These are phyloP conservation scores for Zizania latifolia DNA, from an alignment of 176 grass and related monocot species.

Conservation along the genomic window DNA sequence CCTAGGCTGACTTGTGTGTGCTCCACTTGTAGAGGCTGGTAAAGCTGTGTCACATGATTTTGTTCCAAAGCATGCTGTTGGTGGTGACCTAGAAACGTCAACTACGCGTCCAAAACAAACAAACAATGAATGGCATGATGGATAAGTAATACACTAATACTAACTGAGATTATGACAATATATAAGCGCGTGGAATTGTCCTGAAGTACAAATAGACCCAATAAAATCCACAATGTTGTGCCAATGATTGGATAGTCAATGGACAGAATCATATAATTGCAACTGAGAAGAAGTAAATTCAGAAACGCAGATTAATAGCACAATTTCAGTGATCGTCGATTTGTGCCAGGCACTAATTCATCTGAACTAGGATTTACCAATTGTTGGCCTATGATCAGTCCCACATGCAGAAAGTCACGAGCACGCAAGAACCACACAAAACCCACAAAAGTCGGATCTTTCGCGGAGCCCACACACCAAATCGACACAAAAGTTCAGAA, in stretches of 20 bases:
- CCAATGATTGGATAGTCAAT: background rate
- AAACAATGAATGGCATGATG: background rate
- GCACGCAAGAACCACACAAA: slow-evolving; percentile 5
- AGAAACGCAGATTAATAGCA: background rate
- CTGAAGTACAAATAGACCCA: background rate
- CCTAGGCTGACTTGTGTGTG: slow-evolving; percentile 8
- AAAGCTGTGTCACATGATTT: background rate
- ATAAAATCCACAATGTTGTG: background rate
- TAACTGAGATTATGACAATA: background rate
- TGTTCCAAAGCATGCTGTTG: background rate
- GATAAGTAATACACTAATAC: background rate
- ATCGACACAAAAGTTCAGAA: background rate
- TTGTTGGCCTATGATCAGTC: background rate
- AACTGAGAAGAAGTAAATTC: background rate
- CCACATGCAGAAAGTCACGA: background rate
- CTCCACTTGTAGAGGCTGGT: background rate
- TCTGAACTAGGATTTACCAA: background rate
- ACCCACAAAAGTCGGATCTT: background rate
- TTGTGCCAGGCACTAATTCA: background rate
- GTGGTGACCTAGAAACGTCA: slow-evolving; percentile 9
- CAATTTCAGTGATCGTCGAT: background rate
- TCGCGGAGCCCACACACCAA: background rate
- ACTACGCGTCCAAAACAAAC: slow-evolving; percentile 11
- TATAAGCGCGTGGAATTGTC: background rate
- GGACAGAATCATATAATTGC: slow-evolving; percentile 7